phyloP scores from a whole-genome alignment of 305 asterid species.

The Fraxinus baroniana region DNA sequence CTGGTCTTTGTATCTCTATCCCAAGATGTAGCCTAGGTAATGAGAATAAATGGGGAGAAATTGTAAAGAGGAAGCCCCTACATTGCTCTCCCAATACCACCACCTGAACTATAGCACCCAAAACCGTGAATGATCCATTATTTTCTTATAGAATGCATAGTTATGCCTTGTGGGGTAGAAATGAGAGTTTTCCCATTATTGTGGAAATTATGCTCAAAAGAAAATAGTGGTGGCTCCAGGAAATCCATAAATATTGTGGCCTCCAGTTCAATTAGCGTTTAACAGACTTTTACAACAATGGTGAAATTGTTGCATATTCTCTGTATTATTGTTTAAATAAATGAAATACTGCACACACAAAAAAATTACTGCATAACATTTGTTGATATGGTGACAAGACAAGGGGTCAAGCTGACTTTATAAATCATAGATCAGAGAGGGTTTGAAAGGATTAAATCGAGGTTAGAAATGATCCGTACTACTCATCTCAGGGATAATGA shows the following conservation, averaged over 20 bases:
- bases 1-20: neutral
- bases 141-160: neutral
- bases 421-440: neutral
- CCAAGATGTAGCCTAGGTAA: neutral
- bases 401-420: neutral
- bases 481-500: neutral
- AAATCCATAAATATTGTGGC: neutral
- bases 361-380: neutral
- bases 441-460: neutral
- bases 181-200: neutral
- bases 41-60: neutral
- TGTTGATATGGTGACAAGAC: neutral
- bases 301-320: neutral
- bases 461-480: neutral
- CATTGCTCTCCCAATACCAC: neutral
- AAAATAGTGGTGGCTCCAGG: neutral
- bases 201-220: neutral
- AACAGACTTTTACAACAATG: neutral
- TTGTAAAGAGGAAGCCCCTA: neutral
- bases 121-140: neutral
- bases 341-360: neutral
- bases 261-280: neutral
- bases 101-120: neutral
- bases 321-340: neutral
- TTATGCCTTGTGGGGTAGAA: neutral